Evolutionary conservation across 257 asterid species (phyloP).

Genomic region (Solanum pimpinellifolium): DNA sequence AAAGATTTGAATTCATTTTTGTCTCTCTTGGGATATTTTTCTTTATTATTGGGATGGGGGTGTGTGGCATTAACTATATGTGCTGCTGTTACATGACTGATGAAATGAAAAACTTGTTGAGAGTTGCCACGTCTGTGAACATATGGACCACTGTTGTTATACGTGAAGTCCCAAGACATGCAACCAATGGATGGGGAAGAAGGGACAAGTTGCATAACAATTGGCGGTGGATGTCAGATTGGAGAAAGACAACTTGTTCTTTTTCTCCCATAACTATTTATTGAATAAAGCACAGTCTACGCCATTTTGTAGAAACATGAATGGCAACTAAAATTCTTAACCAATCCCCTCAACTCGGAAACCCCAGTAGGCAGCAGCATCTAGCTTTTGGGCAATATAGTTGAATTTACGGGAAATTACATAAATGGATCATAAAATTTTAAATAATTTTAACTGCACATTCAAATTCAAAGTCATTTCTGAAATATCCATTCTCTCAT

Average conservation of each 20-base stretch:
- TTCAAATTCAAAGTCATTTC: no score
- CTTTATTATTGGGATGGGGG: neutral
- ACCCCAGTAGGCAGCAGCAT: neutral
- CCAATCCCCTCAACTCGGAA: neutral
- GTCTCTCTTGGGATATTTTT: neutral
- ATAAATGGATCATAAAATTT: no score
- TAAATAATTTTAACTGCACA: no score
- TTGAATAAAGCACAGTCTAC: conserved; percentile 4
- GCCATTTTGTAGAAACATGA: conserved; percentile 4
- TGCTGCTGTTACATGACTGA: neutral
- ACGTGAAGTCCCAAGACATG: conserved; percentile 19
- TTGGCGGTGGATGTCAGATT: conserved; percentile 48
- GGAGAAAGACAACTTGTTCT: neutral
- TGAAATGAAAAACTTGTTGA: neutral
- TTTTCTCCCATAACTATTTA: conserved; percentile 40
- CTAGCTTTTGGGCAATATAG: neutral
- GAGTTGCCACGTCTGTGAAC: neutral
- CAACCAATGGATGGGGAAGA: conserved; percentile 18
- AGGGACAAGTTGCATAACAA: conserved; percentile 21
- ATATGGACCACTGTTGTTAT: neutral
- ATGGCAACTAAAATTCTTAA: conserved; percentile 13
- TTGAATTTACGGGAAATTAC: neutral
- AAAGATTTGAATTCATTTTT: no score
- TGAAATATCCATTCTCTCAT: no score
- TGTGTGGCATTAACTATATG: neutral